Evolutionary conservation across 768 basidiomycete species (phyloP), one percentile per base, ranked within the genome.

Genomic region (Tulasnella sp.): DNA sequence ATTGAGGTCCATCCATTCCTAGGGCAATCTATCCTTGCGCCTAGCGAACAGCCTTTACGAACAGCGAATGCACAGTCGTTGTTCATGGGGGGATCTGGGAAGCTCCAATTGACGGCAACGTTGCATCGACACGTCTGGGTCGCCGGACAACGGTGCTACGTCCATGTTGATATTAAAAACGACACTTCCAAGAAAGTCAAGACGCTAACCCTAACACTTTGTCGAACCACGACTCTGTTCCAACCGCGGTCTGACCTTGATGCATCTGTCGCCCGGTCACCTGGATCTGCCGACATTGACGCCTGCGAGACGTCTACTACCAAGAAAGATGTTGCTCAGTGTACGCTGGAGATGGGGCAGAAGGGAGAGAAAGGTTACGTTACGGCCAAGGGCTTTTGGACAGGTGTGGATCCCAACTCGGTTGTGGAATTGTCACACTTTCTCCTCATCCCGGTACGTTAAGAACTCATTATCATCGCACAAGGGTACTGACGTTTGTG

Each of bases 341-440:
- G 78, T 31, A 72, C 72, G 3, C 73, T 94, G 25, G 79, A 82
- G 62, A 79, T 82, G 66, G 79, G 82, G 5, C 77, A 83, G 48
- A 74, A 75, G 37, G 77, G 77, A 25, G 69, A 79, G 6, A 76
- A 77, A 60, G 84, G 85, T 2, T 76, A 80, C 65, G 85, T 83
- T 8, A 89, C 84, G 39, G 84, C 81, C 21, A 83, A 81, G 63
- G 91, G 90, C 0, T 94, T 88, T 85, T 94, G 91, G 90, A 74
- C 79, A 4, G 92, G 92, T 6, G 80, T 93, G 5, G 69, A 72
- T 12, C 72, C 83, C 2, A 79, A 80, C 1, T 78, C 82, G 60
- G 71, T 73, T 4, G 69, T 74, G 7, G 74, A 79, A 17, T 87
- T 90, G 67, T 75, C 76, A 14, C 82, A 88, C 64, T 79, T 75